These are phyloP conservation scores for Phytophthora uliginosa DNA, from an alignment of 352 stramenopile species.

Conservation along the genomic window DNA sequence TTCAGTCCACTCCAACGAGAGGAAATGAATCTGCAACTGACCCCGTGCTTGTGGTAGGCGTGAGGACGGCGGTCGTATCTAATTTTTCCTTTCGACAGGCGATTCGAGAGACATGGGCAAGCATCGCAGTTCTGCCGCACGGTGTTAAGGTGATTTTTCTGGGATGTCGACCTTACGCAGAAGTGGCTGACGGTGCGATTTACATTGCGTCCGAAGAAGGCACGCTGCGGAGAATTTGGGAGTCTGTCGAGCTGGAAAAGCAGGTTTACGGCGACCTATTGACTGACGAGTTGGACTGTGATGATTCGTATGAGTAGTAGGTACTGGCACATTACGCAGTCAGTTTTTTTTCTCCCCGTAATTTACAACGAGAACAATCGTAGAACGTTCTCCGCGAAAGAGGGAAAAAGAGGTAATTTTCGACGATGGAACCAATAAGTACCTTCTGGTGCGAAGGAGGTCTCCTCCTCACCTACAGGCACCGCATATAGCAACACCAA, in stretches of 20 bases:
- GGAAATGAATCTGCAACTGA: not conserved
- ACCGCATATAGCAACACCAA: too few species aligned
- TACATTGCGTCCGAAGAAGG: not conserved
- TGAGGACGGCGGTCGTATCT: slow-evolving; percentile 46
- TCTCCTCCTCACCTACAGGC: too few species aligned
- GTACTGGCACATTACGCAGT: too few species aligned
- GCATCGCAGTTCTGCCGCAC: not conserved
- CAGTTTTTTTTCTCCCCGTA: too few species aligned
- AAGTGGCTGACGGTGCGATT: not conserved
- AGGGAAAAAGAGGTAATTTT: too few species aligned
- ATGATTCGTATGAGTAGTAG: slow-evolving; percentile 46
- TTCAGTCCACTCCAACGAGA: not conserved
- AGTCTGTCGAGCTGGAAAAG: slow-evolving; percentile 18
- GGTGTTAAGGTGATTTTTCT: slow-evolving; percentile 22
- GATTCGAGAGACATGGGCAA: slow-evolving; percentile 50
- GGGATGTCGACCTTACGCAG: slow-evolving; percentile 5
- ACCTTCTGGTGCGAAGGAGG: too few species aligned
- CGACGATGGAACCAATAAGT: too few species aligned
- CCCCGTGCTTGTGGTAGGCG: slow-evolving; percentile 41
- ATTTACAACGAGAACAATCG: too few species aligned
- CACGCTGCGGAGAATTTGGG: not conserved
- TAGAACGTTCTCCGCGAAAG: too few species aligned
- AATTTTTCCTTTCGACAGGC: slow-evolving; percentile 34
- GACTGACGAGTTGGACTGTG: slow-evolving; percentile 51
- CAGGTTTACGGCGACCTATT: slow-evolving; percentile 45